A percentile compares a stretch with the other conserved stretches of the same genome.
Evolutionary conservation across 164 flowering plant species (phyloP).

Genomic region (Buxus sempervirens): DNA sequence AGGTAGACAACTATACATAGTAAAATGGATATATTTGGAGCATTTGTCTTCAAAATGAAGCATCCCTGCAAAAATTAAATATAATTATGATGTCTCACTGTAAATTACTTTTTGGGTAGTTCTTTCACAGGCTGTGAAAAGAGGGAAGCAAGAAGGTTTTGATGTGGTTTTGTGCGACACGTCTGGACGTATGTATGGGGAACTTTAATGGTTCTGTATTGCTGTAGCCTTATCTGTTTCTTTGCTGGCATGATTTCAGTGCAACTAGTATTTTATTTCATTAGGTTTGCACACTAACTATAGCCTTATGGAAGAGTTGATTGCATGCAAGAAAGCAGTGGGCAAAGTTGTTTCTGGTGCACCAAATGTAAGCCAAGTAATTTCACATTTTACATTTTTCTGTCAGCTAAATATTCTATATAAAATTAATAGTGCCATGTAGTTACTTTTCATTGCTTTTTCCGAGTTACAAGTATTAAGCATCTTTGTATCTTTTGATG

Average conservation of each 20-base stretch:
- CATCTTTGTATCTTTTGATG: background rate
- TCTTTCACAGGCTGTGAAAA: slow-evolving; percentile 92
- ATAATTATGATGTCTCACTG: slow-evolving; percentile 21
- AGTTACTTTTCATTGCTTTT: background rate
- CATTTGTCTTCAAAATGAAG: slow-evolving; percentile 1
- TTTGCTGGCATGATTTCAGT: slow-evolving; percentile 5
- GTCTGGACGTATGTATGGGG: slow-evolving; percentile 81
- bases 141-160: slow-evolving; percentile 77
- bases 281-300: slow-evolving; percentile 94
- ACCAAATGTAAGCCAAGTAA: slow-evolving; percentile 65
- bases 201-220: background rate
- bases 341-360: slow-evolving; percentile 77
- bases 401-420: background rate
- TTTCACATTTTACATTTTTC: background rate
- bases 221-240: background rate
- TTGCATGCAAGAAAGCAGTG: slow-evolving; percentile 84
- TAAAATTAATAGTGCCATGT: background rate
- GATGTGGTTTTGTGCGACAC: slow-evolving; percentile 92
- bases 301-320: slow-evolving; percentile 91
- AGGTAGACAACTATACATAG: slow-evolving; percentile 41
- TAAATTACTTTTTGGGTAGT: slow-evolving; percentile 70
- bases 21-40: background rate
- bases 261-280: slow-evolving; percentile 11
- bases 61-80: too few species aligned
- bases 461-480: background rate